Conservation (phyloP, 139 green algal species). For the Tetraselmis striata region DNA sequence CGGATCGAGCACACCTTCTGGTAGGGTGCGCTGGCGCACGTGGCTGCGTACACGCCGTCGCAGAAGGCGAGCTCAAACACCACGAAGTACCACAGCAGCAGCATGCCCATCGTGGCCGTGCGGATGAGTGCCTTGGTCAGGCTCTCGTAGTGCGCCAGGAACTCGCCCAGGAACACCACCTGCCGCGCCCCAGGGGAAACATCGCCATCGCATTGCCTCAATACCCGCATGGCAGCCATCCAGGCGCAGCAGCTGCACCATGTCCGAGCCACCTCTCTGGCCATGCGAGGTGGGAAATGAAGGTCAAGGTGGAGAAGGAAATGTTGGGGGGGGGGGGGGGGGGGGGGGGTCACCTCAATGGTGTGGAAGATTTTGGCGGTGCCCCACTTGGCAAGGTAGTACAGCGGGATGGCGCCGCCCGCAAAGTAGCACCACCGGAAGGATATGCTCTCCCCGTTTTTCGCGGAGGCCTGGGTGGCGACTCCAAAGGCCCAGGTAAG, state of each 20-base stretch:
- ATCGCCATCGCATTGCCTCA: too few species aligned
- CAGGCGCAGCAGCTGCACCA: too few species aligned
- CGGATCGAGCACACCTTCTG: not conserved
- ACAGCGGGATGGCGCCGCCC: not conserved
- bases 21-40: not conserved
- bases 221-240: too few species aligned
- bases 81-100: not conserved
- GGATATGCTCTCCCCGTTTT: not conserved
- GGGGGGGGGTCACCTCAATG: not conserved
- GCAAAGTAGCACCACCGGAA: not conserved
- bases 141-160: not conserved
- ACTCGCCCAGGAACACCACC: not conserved
- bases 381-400: not conserved
- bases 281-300: too few species aligned
- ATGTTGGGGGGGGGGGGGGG: too few species aligned
- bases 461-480: not conserved
- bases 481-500: too few species aligned
- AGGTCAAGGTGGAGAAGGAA: too few species aligned
- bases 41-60: not conserved
- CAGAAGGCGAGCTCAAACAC: not conserved
- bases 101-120: not conserved
- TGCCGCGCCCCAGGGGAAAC: too few species aligned
- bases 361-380: not conserved
- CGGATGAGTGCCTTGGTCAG: not conserved
- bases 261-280: too few species aligned